Base-by-base conservation (phyloP, 108 stramenopile species). In the Ochromonas danica region DNA sequence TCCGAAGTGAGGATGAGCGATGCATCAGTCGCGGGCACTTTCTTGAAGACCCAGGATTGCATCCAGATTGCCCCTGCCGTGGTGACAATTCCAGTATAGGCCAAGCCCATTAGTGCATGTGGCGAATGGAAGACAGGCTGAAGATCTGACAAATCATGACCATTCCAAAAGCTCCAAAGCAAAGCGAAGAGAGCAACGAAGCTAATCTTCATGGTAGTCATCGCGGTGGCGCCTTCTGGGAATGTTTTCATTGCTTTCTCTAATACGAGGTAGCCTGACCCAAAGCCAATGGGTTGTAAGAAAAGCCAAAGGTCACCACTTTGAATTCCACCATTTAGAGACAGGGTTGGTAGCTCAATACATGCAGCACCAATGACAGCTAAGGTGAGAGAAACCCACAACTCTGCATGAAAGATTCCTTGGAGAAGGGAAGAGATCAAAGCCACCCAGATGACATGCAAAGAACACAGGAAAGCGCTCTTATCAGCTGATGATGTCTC, bases 231-330 rank as follows among this genome's bases (percentile, higher is more conserved):
- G n/a, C 88, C 87, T 42, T 83, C 83, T 22, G 91, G 91, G 42
- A 86, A 82, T 82, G 85, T 83, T 22, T 78, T 71, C 89, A 90
- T 90, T 62, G 89, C 45, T 28, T 86, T 84, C 81, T 92, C 91
- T 3, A 92, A 62, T 33, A 82, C 80, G 41, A 92, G 74, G 63
- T 92, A 92, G 17, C 89, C 90, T 86, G 89, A 86, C 1, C 91
- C 91, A 61, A 92, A 92, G 27, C 90, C 91, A 51, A 92, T 85
- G 6, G 91, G 91, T 79, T 92, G 91, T 0, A 89, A 87, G 83
- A 92, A 88, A 39, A 86, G 87, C 43, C 90, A 62, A 14, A 85
- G 67, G 80, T 90, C 90, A 0, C 90, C 91, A 36, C 90, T 61
- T 87, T 65, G 43, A 90, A 79, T 81, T 90, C 91, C 0, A 90